Evolutionary conservation across 2,329 filamentous ascomycete genomes (phyloP).

Genomic region (Colletotrichum godetiae): DNA sequence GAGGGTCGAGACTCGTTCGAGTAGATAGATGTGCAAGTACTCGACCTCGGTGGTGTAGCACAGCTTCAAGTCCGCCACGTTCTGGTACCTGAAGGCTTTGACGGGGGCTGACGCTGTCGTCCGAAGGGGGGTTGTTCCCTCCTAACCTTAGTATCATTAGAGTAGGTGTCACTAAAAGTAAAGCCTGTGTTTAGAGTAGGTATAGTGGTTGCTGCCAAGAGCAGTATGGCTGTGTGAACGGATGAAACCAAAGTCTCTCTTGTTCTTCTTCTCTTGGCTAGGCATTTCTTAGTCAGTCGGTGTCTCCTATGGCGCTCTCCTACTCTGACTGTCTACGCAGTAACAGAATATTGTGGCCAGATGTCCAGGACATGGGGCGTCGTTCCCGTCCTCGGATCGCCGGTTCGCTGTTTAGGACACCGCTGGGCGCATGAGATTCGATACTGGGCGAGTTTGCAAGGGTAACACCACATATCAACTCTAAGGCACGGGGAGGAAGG

Average conservation of each 20-base stretch:
- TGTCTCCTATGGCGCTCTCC: neutral
- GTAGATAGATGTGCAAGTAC: neutral
- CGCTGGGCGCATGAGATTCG: slow-evolving; percentile 29
- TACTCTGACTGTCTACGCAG: neutral
- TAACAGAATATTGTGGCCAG: no score
- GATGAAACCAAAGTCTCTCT: neutral
- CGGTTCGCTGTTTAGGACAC: slow-evolving; percentile 10
- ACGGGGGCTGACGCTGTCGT: neutral
- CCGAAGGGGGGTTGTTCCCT: neutral
- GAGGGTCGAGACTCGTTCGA: neutral
- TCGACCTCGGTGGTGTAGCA: neutral
- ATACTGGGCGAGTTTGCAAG: slow-evolving; percentile 9
- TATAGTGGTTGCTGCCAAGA: neutral
- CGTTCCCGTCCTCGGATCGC: slow-evolving; percentile 17
- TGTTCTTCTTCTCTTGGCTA: neutral
- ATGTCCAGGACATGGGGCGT: neutral
- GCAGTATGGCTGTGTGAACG: neutral
- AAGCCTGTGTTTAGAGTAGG: neutral
- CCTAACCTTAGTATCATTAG: slow-evolving; percentile 3
- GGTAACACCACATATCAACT: neutral
- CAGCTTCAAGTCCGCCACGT: slow-evolving; percentile 10
- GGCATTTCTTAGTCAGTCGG: neutral
- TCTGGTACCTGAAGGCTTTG: no score
- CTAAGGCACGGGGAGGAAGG: no score
- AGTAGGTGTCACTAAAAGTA: neutral